Base-by-base conservation (phyloP, 2,329 filamentous ascomycete species). In the Apiospora marii region DNA sequence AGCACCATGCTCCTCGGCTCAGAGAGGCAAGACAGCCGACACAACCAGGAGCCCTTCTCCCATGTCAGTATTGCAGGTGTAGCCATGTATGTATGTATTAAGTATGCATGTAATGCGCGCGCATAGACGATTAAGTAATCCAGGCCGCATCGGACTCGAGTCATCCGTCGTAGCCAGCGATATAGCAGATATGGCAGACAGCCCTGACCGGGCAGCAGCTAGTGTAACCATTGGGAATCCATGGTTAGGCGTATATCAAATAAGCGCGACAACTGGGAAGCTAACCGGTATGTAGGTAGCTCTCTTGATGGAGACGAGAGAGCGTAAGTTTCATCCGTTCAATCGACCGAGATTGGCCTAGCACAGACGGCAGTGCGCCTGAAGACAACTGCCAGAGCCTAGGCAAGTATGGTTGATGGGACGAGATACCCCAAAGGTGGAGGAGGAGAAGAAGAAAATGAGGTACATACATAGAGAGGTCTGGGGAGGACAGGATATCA, bases 61-160 rank as follows among this genome's bases (percentile, higher is more conserved):
- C 49, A 49, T 12, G n/a, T 27, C 24, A 27, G n/a, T 22, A 24
- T 51, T 27, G n/a, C 14, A 51, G 6, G 19, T 49, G 19, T 49
- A 49, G 5, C 13, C 22, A 22, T 22, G 46, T 8, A 7, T 48
- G 46, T 48, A 22, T 48, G 22, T 48, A 48, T 58, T 34, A 34
- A 27, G 22, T 48, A 48, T 44, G 58, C n/a, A 64, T 41, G 58
- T 22, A 37, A 41, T 64, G 34, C 34, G 34, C 10, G 58, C 34
- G 46, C 58, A 64, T 64, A 41, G 34, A n/a, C 41, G 58, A 41
- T 64, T 41, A 58, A 34, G 53, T 58, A 58, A 58, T 58, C 53
- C 53, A 34, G 53, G 27, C 53, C 53, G 27, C 53, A 58, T 58
- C 13, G 27, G 16, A 58, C 34, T 34, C 53, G 34, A 22, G 30